These are phyloP conservation scores for Ophiostoma himal-ulmi DNA, from an alignment of 2,329 filamentous ascomycete species.

Conservation along the genomic window DNA sequence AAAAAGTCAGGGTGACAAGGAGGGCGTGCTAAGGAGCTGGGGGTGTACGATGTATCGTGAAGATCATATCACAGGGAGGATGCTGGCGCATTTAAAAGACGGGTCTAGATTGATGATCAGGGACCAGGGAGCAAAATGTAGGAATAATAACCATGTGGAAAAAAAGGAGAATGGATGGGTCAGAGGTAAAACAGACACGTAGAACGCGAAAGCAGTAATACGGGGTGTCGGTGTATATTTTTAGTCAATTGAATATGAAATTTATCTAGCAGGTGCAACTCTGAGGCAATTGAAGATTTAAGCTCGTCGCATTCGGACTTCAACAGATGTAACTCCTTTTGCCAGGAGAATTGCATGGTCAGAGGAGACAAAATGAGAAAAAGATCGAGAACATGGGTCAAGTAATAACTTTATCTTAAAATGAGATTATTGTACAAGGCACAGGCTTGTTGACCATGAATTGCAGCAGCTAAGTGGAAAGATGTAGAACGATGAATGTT, in stretches of 20 bases:
- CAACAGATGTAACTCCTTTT: too few relatives aligned
- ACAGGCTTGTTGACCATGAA: too few relatives aligned
- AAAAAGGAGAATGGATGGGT: not conserved
- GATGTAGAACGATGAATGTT: too few relatives aligned
- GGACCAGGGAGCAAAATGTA: slow-evolving; percentile 3
- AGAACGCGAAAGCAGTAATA: not conserved
- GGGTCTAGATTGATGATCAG: slow-evolving; percentile 10
- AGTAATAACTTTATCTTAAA: too few relatives aligned
- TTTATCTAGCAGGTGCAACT: too few relatives aligned
- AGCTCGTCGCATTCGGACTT: too few relatives aligned
- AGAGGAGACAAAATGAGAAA: too few relatives aligned
- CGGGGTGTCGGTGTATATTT: not conserved
- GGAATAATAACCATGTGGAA: not conserved
- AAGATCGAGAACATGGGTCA: too few relatives aligned
- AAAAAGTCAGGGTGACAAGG: not conserved
- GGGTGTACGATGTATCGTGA: not conserved
- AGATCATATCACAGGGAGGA: not conserved
- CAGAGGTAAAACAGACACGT: not conserved
- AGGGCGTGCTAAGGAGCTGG: not conserved
- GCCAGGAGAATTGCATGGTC: too few relatives aligned
- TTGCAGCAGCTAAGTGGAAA: too few relatives aligned
- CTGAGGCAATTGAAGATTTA: too few relatives aligned
- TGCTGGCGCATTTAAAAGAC: not conserved
- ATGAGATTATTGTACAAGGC: too few relatives aligned
- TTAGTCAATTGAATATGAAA: not conserved